Evolutionary conservation across 768 basidiomycete species (phyloP), one percentile per base, ranked within the genome.

Genomic region (Mycena olivaceomarginata): DNA sequence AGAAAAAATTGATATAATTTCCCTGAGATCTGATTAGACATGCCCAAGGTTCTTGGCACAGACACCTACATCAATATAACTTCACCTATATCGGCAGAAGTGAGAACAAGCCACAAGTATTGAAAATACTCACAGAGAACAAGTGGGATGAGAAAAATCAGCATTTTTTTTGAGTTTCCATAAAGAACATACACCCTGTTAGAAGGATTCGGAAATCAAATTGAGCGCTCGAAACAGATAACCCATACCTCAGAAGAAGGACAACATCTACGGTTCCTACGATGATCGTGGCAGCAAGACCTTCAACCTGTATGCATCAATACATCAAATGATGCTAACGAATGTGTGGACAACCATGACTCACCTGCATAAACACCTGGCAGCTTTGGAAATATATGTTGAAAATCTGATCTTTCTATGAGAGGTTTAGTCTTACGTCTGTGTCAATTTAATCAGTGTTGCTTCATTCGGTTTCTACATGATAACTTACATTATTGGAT

Each of bases 161-260:
- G 37, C 37, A 60, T 37, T 60, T 31, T 37, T 39, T 60, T 60
- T 1, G 59, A 60, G 37, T 60, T 60, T 60, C 37, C 59, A 9
- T 60, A 39, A 60, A 60, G 59, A 60, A 31, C 59, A 37, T 60
- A 31, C 5, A 60, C 59, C n/a, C 59, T 60, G 59, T 39, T 31
- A 16, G 59, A 39, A 18, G 7, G 12, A 10, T 20, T n/a, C 18
- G 31, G 39, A 18, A 59, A 31, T n/a, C 6, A 60, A 60, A 13
- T 4, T 25, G 56, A 10, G 10, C 2, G 22, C 22, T 22, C 5
- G 10, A 22, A 37, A 31, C 59, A 60, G 9, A 31, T 31, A 31
- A 13, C 2, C 59, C 37, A 16, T 37, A 60, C 59, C 59, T 60
- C 59, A 60, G 37, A 39, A 60, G 59, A 39, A 60, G 59, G 59